Conservation (phyloP, 768 basidiomycete species). For the Lactarius deliciosus region DNA sequence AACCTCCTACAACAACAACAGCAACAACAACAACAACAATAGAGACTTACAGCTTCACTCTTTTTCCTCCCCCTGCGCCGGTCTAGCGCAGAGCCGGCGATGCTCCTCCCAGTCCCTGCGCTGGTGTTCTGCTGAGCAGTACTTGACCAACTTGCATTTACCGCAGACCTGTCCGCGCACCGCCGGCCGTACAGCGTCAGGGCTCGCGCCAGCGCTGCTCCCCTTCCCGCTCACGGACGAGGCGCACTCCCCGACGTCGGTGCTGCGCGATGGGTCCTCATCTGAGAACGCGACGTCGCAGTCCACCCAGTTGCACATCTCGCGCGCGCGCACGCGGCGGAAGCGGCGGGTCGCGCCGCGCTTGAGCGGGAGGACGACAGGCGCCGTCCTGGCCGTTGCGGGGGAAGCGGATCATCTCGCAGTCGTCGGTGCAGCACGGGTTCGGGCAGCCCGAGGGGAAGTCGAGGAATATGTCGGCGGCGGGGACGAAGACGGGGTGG, state of each 20-base stretch:
- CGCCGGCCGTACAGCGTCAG: slow-evolving; percentile 11
- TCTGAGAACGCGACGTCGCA: slow-evolving; percentile 62
- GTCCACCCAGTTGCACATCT: slow-evolving; percentile 86
- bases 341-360: slow-evolving; percentile 40
- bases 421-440: slow-evolving; percentile 76
- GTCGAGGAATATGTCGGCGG: slow-evolving; percentile 70
- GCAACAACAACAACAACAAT: background rate
- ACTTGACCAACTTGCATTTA: slow-evolving; percentile 76
- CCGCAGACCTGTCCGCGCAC: slow-evolving; percentile 62
- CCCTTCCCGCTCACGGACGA: slow-evolving; percentile 30
- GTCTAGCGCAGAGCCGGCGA: slow-evolving; percentile 60
- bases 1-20: too few species aligned
- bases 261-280: slow-evolving; percentile 37
- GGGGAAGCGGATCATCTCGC: slow-evolving; percentile 80
- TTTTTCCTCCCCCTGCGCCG: slow-evolving; percentile 24
- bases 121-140: slow-evolving; percentile 75
- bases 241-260: slow-evolving; percentile 39
- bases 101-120: slow-evolving; percentile 79
- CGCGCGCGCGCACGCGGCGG: slow-evolving; percentile 48
- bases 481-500: slow-evolving; percentile 64
- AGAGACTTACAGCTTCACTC: slow-evolving; percentile 2
- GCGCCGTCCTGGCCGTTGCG: slow-evolving; percentile 61
- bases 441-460: slow-evolving; percentile 80
- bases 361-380: slow-evolving; percentile 59
- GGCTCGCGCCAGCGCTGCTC: slow-evolving; percentile 22